Base-by-base conservation (phyloP, 2,329 filamentous ascomycete genomes). In the Paraphaeosphaeria sporulosa region DNA sequence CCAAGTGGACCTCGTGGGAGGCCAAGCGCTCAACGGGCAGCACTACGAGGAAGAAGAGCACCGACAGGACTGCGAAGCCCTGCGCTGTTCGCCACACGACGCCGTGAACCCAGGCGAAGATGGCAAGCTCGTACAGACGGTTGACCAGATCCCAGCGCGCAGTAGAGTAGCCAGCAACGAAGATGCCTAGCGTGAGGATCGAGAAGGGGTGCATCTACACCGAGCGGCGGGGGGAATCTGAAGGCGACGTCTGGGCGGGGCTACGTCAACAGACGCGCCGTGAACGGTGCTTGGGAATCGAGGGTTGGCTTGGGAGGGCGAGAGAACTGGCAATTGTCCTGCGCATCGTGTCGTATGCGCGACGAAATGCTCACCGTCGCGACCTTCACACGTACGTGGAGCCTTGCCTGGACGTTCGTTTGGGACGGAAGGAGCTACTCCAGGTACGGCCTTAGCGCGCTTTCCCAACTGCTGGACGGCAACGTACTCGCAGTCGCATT, bases 91-190 rank as follows among this genome's bases (percentile, higher is more conserved):
- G 90, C 71, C 90, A 88, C 77, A 98, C 91, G 73, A 99, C 95
- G 77, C 94, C 93, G 92, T 98, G 92, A 80, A 98, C 92, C 93
- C 94, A 97, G 70, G 96, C 95, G 79, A 98, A 99, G 68, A 97
- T 91, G 70, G 93, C 91, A 73, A 99, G 88, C 82, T 99, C 94
- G 90, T 97, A 97, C 73, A 98, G 86, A 74, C 94, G 90, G 71
- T 94, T 97, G 70, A 97, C 93, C 65, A 99, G 89, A 82, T 98
- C 95, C 94, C 95, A 99, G 85, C 95, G 91, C 77, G 95, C 95
- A 82, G 95, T 99, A 80, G 94, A 98, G 86, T 99, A 99, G 81
- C 95, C 95, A 83, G 95, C 94, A 86, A 98, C 91, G 85, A 99
- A 99, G 84, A 99, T 97, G 83, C 91, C 93, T 83, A 97, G 89